Evolutionary conservation across 116 monocot genomes (phyloP), one percentile per base, ranked within the genome.

Genomic region (Iris pallida): DNA sequence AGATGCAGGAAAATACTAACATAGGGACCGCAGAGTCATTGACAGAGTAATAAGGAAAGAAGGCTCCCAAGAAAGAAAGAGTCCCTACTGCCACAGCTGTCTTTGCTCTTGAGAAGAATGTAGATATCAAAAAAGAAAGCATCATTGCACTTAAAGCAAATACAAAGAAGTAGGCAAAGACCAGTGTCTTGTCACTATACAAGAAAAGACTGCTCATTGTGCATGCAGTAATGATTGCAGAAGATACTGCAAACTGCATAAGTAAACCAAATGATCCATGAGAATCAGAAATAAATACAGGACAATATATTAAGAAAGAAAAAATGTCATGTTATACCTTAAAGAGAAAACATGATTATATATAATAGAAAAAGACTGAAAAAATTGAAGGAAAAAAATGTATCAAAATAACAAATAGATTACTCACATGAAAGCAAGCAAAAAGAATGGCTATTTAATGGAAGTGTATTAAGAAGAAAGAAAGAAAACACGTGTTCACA

Each of bases 61-160:
- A 93, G 20, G 90, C 78, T 64, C 90, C 90, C 19, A 93, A 70
- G 76, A 93, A 89, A 47, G 87, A 89, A 42, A 93, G 80, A 47
- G 84, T 85, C 11, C 93, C 94, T 47, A 94, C 90, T 64, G 94
- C 87, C 19, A 90, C 85, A 76, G 90, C 90, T 64, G 90, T 90
- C 76, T 90, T 90, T 64, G 90, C 85, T 67, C 87, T 82, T 56
- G 87, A 87, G 65, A 94, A 94, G 66, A 87, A 94, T 75, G 90
- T 87, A 20, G 94, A 94, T 62, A 90, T 90, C 18, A 90, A 63
- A 75, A 90, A 94, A 0, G 85, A 85, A 63, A 90, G 81, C 87
- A 90, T 87, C 16, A 94, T 68, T 64, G 90, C 76, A 79, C 90
- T 94, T 66, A 87, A 73, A 68, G 88, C 81, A 78, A 94, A 94